These are phyloP conservation scores for Phytophthora cryptogea DNA, from an alignment of 352 stramenopile genomes.

Conservation along the genomic window DNA sequence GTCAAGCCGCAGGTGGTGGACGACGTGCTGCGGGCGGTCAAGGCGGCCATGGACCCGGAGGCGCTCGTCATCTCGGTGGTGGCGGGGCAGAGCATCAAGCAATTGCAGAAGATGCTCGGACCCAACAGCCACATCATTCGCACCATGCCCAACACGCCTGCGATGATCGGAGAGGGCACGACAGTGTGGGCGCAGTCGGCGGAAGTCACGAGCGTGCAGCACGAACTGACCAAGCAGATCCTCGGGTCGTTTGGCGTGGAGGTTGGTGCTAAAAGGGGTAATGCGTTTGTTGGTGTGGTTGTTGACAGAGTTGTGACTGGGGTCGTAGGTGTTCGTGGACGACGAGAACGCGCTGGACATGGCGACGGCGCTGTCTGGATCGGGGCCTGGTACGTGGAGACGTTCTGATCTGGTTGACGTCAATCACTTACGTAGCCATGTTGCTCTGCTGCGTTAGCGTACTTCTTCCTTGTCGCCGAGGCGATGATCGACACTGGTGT, in stretches of 20 bases:
- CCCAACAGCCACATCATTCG: conserved; percentile 86
- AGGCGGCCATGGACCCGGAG: conserved; percentile 53
- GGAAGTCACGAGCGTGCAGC: conserved; percentile 78
- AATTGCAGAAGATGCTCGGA: conserved; percentile 61
- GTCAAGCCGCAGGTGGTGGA: conserved; percentile 96
- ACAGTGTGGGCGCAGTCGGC: conserved; percentile 92
- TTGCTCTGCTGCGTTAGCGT: conserved; percentile 52
- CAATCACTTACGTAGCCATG: background rate
- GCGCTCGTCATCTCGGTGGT: conserved; percentile 86
- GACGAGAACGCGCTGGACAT: conserved; percentile 96
- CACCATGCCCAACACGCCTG: conserved; percentile 96
- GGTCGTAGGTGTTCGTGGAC: conserved; percentile 87
- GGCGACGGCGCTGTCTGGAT: conserved; percentile 93
- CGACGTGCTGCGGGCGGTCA: conserved; percentile 74
- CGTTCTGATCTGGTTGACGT: background rate
- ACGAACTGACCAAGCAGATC: conserved; percentile 82
- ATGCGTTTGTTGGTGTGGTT: background rate
- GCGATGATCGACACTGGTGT: conserved; percentile 95
- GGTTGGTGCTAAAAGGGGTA: conserved; percentile 26
- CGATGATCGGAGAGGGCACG: conserved; percentile 94
- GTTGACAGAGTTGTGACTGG: background rate
- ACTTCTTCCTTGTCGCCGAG: conserved; percentile 96
- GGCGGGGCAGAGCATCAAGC: conserved; percentile 80
- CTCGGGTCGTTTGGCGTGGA: conserved; percentile 92
- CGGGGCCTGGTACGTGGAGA: conserved; percentile 70